A percentile compares a stretch with the other conserved stretches of the same genome.
Evolutionary conservation across 768 basidiomycete genomes (phyloP).

Genomic region (Tephrocybe rancida): DNA sequence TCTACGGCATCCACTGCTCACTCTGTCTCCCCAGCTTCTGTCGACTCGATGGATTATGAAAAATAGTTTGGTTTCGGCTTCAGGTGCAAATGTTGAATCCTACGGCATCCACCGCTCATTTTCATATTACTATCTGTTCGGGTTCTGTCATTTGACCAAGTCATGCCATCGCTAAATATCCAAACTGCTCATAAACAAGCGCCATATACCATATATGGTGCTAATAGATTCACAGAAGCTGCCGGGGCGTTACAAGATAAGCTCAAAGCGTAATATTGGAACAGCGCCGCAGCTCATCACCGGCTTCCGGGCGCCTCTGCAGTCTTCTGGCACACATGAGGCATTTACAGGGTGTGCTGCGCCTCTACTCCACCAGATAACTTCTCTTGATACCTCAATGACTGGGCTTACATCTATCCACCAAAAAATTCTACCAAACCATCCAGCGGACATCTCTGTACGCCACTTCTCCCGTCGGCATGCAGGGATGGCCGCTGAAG

Average conservation of each 20-base stretch:
- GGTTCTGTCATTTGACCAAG: too few relatives aligned
- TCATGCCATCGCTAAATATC: too few relatives aligned
- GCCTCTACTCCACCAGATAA: too few relatives aligned
- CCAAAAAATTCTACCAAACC: slow-evolving; percentile 9
- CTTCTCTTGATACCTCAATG: background rate
- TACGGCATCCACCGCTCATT: too few relatives aligned
- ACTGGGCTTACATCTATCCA: slow-evolving; percentile 3
- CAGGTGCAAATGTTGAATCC: too few relatives aligned
- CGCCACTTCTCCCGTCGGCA: slow-evolving; percentile 12
- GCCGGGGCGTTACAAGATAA: background rate
- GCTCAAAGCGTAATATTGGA: background rate
- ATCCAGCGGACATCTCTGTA: slow-evolving; percentile 3
- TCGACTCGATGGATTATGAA: too few relatives aligned
- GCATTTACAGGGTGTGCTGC: background rate
- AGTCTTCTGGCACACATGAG: background rate
- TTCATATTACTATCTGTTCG: too few relatives aligned
- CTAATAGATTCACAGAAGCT: slow-evolving; percentile 11
- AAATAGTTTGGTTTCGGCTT: too few relatives aligned
- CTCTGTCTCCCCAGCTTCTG: too few relatives aligned
- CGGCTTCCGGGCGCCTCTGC: slow-evolving; percentile 2
- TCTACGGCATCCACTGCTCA: too few relatives aligned
- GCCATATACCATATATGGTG: too few relatives aligned
- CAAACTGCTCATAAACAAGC: too few relatives aligned
- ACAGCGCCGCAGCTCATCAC: background rate
- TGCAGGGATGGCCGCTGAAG: slow-evolving; percentile 12